These are phyloP conservation scores for Cutaneotrichosporon cyanovorans DNA, from an alignment of 1,284 basidiomycete species.

Conservation along the genomic window DNA sequence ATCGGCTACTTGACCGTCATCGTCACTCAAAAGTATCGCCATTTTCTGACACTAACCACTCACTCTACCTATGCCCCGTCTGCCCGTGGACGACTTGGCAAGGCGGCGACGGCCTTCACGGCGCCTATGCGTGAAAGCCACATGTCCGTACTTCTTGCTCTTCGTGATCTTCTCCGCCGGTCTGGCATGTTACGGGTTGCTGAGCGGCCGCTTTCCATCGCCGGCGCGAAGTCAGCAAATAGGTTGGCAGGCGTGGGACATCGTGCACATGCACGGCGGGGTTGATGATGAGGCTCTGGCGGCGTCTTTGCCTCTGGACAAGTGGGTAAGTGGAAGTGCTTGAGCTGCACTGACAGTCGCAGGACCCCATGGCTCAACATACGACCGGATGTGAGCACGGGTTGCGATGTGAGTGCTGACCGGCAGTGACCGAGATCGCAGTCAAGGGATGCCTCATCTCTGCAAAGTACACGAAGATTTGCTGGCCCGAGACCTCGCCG, in stretches of 20 bases:
- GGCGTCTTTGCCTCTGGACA: conserved; percentile 62
- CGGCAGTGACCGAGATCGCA: conserved; percentile 64
- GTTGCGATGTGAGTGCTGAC: not conserved
- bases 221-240: conserved; percentile 64
- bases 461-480: conserved; percentile 52
- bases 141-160: not conserved
- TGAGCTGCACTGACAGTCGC: conserved; percentile 8
- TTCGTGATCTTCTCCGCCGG: conserved; percentile 41
- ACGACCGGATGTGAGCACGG: conserved; percentile 58
- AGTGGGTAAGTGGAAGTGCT: conserved; percentile 53
- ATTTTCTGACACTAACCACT: not conserved
- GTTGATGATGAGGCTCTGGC: conserved; percentile 36
- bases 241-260: conserved; percentile 89
- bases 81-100: not conserved
- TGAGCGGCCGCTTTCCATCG: conserved; percentile 51
- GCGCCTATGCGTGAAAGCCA: not conserved
- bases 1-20: too few relatives aligned
- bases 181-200: conserved; percentile 45
- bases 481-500: conserved; percentile 60
- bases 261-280: conserved; percentile 47
- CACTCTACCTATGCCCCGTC: not conserved
- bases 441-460: conserved; percentile 66
- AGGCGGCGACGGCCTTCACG: not conserved
- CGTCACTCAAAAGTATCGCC: too few relatives aligned
- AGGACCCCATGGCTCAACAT: conserved; percentile 64